Percentiles rank a stretch among this genome's conserved stretches.
phyloP scores from a whole-genome alignment of 2,329 filamentous ascomycete genomes.

The Pseudocercospora fijiensis region DNA sequence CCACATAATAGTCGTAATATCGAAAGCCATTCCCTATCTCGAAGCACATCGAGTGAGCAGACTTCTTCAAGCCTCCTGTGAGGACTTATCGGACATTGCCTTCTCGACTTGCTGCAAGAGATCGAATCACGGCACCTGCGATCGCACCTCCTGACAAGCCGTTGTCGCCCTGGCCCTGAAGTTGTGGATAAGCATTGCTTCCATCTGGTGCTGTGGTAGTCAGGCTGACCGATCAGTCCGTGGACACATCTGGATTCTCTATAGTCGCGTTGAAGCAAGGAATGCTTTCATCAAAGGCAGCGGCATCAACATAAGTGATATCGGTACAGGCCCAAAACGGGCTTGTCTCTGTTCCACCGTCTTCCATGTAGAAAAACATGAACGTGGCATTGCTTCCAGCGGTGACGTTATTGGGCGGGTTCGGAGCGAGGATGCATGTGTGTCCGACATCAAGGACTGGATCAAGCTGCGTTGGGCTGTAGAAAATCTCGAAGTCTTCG shows the following conservation, averaged over 20 bases:
- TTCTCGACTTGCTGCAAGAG: constrained; percentile 16
- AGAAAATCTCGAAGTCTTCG: constrained; percentile 43
- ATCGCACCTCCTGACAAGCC: constrained; percentile 45
- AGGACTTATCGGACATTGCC: constrained; percentile 9
- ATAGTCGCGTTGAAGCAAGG: constrained; percentile 51
- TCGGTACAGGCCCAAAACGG: constrained; percentile 50
- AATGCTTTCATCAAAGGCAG: constrained; percentile 43
- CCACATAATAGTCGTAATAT: background rate
- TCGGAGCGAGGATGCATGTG: constrained; percentile 47
- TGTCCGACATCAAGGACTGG: constrained; percentile 45
- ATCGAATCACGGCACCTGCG: constrained; percentile 44
- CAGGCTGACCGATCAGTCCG: constrained; percentile 28
- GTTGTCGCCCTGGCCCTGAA: constrained; percentile 1
- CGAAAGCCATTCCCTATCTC: background rate
- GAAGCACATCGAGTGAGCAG: background rate
- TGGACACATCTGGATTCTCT: constrained; percentile 36
- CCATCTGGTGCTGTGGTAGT: constrained; percentile 28
- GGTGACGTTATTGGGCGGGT: constrained; percentile 36
- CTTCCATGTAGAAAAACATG: constrained; percentile 47
- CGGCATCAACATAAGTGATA: constrained; percentile 45
- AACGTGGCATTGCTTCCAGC: constrained; percentile 48
- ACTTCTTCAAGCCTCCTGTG: background rate
- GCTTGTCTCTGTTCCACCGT: constrained; percentile 44
- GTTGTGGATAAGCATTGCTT: constrained; percentile 12
- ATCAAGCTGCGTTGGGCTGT: constrained; percentile 37